A percentile compares a stretch with the other conserved stretches of the same genome.
Evolutionary conservation across 108 stramenopile species (phyloP).

Genomic region (Nitzschia sp.): DNA sequence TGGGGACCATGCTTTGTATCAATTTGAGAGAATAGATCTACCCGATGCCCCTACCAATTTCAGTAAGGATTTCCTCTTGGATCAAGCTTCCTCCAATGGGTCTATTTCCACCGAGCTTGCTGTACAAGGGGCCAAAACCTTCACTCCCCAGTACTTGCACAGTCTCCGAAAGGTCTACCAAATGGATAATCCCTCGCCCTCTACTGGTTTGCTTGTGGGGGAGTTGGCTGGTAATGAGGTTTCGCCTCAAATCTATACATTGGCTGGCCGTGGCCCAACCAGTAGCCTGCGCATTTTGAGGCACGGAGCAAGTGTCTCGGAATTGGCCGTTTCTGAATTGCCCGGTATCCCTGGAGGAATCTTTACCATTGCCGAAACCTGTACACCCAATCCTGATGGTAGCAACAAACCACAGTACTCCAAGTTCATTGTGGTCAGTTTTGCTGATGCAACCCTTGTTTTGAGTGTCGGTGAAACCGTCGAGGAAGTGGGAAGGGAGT

Average conservation of each 20-base stretch:
- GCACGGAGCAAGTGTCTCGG: conserved; percentile 90
- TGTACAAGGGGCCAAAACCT: conserved; percentile 60
- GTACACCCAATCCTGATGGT: conserved; percentile 22
- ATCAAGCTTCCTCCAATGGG: conserved; percentile 10
- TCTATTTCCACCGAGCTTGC: conserved; percentile 48
- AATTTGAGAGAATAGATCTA: conserved; percentile 88
- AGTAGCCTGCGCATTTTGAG: conserved; percentile 83
- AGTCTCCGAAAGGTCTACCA: conserved; percentile 79
- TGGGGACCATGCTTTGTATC: conserved; percentile 95
- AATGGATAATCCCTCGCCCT: conserved; percentile 82
- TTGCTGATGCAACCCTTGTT: conserved; percentile 96
- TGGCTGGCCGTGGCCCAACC: conserved; percentile 87
- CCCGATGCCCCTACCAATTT: conserved; percentile 60
- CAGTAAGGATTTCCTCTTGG: conserved; percentile 20
- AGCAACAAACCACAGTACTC: neutral
- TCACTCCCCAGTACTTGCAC: conserved; percentile 69
- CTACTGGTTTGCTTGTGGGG: conserved; percentile 85
- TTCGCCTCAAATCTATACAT: conserved; percentile 87
- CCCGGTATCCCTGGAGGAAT: conserved; percentile 92
- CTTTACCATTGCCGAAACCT: conserved; percentile 69
- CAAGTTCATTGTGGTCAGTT: conserved; percentile 94
- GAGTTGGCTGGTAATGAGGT: conserved; percentile 92
- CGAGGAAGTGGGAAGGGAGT: conserved; percentile 91
- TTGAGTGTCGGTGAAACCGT: conserved; percentile 94
- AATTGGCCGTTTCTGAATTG: conserved; percentile 92